phyloP scores from a whole-genome alignment of 495 filamentous ascomycete species.

The Hyphodiscus hymeniophilus region DNA sequence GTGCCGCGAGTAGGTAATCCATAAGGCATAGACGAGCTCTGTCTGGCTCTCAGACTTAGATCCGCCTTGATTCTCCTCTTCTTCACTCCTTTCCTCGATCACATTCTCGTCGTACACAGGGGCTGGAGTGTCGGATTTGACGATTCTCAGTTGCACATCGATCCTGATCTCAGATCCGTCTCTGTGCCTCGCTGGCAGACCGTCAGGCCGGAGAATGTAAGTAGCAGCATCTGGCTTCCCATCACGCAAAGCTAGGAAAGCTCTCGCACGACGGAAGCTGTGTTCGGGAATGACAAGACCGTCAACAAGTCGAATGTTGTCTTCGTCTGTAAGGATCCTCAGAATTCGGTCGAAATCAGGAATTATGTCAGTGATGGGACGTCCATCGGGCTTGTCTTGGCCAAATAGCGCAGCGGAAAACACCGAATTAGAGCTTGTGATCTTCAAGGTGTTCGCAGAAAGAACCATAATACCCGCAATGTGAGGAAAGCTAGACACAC shows the following conservation, averaged over 20 bases:
- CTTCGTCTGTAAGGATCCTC: slow-evolving; percentile 73
- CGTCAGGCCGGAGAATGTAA: slow-evolving; percentile 70
- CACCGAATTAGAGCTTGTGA: slow-evolving; percentile 89
- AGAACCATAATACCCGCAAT: slow-evolving; percentile 95
- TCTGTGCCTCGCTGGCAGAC: slow-evolving; percentile 75
- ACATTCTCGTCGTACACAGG: slow-evolving; percentile 34
- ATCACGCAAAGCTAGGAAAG: slow-evolving; percentile 72
- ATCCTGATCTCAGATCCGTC: slow-evolving; percentile 88
- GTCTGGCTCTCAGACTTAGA: slow-evolving; percentile 33
- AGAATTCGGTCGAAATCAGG: slow-evolving; percentile 82
- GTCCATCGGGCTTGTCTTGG: slow-evolving; percentile 70
- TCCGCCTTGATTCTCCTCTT: slow-evolving; percentile 26
- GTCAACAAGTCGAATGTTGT: slow-evolving; percentile 71
- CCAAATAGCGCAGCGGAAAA: slow-evolving; percentile 91
- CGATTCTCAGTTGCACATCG: slow-evolving; percentile 91
- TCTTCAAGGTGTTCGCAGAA: slow-evolving; percentile 61
- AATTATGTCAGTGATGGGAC: slow-evolving; percentile 69
- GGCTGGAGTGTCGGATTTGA: slow-evolving; percentile 63
- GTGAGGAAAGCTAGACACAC: slow-evolving; percentile 88
- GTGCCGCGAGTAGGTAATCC: slow-evolving; percentile 94
- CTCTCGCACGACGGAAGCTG: slow-evolving; percentile 83
- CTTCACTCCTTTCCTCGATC: slow-evolving; percentile 41
- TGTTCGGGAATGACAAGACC: slow-evolving; percentile 97
- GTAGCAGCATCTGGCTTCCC: slow-evolving; percentile 67
- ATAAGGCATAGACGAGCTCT: slow-evolving; percentile 88